A percentile compares a stretch with the other conserved stretches of the same genome.
Conservation (phyloP, 225 moss, liverwort and hornwort genomes). For the Bryoerythrophyllum caledonicum region DNA sequence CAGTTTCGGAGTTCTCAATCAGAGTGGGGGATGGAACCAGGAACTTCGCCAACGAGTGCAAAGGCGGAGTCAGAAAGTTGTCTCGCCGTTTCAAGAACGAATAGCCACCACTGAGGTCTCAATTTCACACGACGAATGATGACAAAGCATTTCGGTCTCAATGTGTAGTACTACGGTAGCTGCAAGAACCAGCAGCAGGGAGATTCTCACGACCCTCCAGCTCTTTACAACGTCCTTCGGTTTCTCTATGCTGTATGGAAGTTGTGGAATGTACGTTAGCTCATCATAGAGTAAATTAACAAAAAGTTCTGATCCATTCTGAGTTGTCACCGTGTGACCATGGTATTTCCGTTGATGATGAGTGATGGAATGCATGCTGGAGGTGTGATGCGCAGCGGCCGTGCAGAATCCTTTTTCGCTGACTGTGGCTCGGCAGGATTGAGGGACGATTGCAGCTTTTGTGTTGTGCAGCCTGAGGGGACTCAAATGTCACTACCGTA, state of each 20-base stretch:
- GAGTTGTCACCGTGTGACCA: not conserved
- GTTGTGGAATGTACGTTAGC: conserved; percentile 12
- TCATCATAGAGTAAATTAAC: not conserved
- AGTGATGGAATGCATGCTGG: not conserved
- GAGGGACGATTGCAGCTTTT: too few species aligned
- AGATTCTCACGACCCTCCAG: not conserved
- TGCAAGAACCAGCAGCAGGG: conserved; percentile 1
- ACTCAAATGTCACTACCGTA: too few species aligned
- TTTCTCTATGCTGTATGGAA: not conserved
- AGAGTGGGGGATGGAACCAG: conserved; percentile 43
- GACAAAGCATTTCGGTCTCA: not conserved
- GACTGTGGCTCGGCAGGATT: too few species aligned
- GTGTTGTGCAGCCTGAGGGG: too few species aligned
- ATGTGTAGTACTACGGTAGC: not conserved
- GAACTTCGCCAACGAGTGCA: conserved; percentile 51
- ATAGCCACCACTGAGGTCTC: conserved; percentile 1
- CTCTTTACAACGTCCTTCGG: conserved; percentile 2
- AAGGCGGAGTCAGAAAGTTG: conserved; percentile 57
- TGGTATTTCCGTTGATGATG: not conserved
- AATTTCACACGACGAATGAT: not conserved
- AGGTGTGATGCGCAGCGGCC: not conserved
- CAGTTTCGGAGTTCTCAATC: conserved; percentile 31
- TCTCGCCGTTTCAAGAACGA: conserved; percentile 33
- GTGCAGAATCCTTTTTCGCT: too few species aligned
- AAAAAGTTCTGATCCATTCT: conserved; percentile 5